A percentile compares a stretch with the other conserved stretches of the same genome.
These are phyloP conservation scores for Neltuma alba DNA, from an alignment of 306 rosid genomes.

Conservation along the genomic window DNA sequence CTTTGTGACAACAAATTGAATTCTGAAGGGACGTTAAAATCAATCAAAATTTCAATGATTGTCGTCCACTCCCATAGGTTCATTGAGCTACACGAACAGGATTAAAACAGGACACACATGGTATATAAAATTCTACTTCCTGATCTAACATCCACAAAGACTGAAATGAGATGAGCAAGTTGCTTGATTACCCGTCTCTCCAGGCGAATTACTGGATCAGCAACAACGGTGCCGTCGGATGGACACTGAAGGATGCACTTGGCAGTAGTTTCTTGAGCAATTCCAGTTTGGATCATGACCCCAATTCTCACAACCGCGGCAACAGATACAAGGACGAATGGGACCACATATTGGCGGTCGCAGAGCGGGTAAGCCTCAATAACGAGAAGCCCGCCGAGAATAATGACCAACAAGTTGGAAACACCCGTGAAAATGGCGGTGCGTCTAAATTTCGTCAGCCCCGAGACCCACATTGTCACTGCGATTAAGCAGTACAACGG, in stretches of 20 bases:
- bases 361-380: constrained; percentile 38
- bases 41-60: not conserved
- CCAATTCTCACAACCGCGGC: constrained; percentile 48
- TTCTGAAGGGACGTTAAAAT: not conserved
- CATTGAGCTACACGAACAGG: not conserved
- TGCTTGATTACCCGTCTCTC: constrained; percentile 55
- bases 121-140: not conserved
- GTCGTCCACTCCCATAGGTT: not conserved
- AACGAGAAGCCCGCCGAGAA: constrained; percentile 45
- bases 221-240: constrained; percentile 21
- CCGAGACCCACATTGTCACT: constrained; percentile 38
- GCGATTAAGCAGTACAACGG: not conserved
- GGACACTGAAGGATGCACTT: constrained; percentile 50
- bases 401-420: constrained; percentile 39
- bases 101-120: not conserved
- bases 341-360: constrained; percentile 33
- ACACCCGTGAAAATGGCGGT: constrained; percentile 38
- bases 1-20: not conserved
- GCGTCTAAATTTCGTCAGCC: constrained; percentile 43
- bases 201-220: constrained; percentile 48
- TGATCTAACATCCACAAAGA: not conserved
- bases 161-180: not conserved
- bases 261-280: constrained; percentile 73
- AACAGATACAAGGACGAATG: constrained; percentile 42
- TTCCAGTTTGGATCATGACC: constrained; percentile 57